phyloP scores from a whole-genome alignment of 2,329 filamentous ascomycete species.

The Fusarium siculi region DNA sequence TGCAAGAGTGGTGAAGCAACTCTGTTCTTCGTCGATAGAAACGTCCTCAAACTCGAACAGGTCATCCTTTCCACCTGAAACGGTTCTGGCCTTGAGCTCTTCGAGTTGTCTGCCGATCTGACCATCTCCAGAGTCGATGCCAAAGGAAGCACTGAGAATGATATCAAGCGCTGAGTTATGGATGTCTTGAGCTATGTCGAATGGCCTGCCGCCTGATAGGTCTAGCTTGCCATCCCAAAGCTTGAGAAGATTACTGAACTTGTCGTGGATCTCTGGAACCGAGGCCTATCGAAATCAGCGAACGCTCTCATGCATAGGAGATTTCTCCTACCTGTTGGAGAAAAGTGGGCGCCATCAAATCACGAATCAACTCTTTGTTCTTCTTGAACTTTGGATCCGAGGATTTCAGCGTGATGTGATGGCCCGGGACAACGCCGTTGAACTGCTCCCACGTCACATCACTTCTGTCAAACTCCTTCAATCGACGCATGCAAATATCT shows the following conservation, averaged over 20 bases:
- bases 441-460: conserved; percentile 1
- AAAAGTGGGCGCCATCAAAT: conserved; percentile 30
- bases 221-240: conserved; percentile 47
- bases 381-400: conserved; percentile 29
- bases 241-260: conserved; percentile 43
- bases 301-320: fast-evolving
- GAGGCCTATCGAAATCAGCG: conserved; percentile 37
- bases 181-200: conserved; percentile 46
- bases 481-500: conserved; percentile 26
- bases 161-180: conserved; percentile 46
- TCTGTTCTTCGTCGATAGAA: conserved; percentile 10
- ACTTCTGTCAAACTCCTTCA: conserved; percentile 31
- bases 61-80: conserved; percentile 5
- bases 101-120: conserved; percentile 9
- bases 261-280: conserved; percentile 46
- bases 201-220: conserved; percentile 43
- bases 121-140: conserved; percentile 14
- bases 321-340: conserved; percentile 10
- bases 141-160: conserved; percentile 47
- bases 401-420: conserved; percentile 21
- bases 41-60: conserved; percentile 20
- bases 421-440: neutral
- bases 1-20: conserved; percentile 8
- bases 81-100: conserved; percentile 6
- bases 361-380: conserved; percentile 34